A percentile compares a stretch with the other conserved stretches of the same genome.
Conservation (phyloP, 2,329 filamentous ascomycete genomes). For the Apiospora marii region DNA sequence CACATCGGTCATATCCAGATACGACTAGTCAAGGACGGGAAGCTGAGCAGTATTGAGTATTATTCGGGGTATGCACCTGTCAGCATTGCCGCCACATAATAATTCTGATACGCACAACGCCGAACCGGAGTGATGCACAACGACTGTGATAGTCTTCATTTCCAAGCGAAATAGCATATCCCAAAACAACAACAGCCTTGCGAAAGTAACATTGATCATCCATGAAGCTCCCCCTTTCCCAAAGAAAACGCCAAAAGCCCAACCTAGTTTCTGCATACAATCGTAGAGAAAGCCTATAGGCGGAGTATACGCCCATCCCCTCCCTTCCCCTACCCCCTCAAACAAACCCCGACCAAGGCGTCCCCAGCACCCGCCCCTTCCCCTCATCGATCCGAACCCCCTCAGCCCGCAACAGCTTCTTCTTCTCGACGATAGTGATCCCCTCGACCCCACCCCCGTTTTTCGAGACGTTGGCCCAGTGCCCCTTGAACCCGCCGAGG, state of each 20-base stretch:
- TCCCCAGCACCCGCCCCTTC: constrained; percentile 65
- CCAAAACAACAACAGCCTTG: not conserved
- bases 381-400: constrained; percentile 68
- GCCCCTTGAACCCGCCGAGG: constrained; percentile 76
- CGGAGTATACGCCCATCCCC: not conserved
- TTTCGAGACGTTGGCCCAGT: constrained; percentile 62
- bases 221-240: not conserved
- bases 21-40: no score
- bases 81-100: not conserved
- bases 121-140: not conserved
- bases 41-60: no score
- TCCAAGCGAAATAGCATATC: not conserved
- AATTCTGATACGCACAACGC: not conserved
- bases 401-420: constrained; percentile 65
- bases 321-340: not conserved
- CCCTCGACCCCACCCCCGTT: constrained; percentile 58
- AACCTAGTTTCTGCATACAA: not conserved
- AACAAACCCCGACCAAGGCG: constrained; percentile 50
- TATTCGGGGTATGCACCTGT: no score
- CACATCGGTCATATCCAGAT: no score
- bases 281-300: not conserved
- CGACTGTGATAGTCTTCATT: not conserved
- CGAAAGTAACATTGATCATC: not conserved
- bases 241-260: not conserved
- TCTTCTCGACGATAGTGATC: constrained; percentile 70